Evolutionary conservation across 208 protist species (phyloP).

Genomic region (Trypanosoma vivax): DNA sequence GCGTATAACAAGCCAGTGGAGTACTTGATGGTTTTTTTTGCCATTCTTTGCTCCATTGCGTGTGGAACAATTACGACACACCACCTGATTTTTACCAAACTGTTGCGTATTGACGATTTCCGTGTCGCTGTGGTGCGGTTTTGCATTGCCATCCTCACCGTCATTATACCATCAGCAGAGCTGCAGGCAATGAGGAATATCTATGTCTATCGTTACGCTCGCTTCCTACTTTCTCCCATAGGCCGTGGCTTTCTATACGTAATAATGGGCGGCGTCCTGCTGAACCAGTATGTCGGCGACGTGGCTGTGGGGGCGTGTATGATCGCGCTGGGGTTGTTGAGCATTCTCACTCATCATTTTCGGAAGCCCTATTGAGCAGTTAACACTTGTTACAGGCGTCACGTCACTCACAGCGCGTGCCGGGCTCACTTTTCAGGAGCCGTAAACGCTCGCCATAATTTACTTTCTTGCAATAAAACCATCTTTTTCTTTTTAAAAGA

Average conservation of each 20-base stretch:
- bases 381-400: too few species aligned
- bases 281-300: constrained; percentile 36
- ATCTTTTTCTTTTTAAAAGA: too few species aligned
- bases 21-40: constrained; percentile 26
- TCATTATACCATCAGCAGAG: constrained; percentile 56
- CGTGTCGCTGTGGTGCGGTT: constrained; percentile 37
- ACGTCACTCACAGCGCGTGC: too few species aligned
- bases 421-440: too few species aligned
- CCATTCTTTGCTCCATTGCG: constrained; percentile 41
- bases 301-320: constrained; percentile 59
- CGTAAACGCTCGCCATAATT: too few species aligned
- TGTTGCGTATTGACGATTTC: constrained; percentile 8
- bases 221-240: constrained; percentile 42
- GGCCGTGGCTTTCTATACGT: constrained; percentile 65
- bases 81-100: constrained; percentile 30
- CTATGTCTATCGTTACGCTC: constrained; percentile 30
- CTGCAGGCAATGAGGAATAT: constrained; percentile 42
- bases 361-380: too few species aligned
- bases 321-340: constrained; percentile 45
- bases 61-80: constrained; percentile 51
- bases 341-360: constrained; percentile 22
- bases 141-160: constrained; percentile 45
- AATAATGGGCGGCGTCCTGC: constrained; percentile 66
- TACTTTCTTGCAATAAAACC: too few species aligned
- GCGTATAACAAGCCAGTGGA: too few species aligned